A percentile compares a stretch with the other conserved stretches of the same genome.
Evolutionary conservation across 2,329 filamentous ascomycete species (phyloP).

Genomic region (Fonsecaea multimorphosa): DNA sequence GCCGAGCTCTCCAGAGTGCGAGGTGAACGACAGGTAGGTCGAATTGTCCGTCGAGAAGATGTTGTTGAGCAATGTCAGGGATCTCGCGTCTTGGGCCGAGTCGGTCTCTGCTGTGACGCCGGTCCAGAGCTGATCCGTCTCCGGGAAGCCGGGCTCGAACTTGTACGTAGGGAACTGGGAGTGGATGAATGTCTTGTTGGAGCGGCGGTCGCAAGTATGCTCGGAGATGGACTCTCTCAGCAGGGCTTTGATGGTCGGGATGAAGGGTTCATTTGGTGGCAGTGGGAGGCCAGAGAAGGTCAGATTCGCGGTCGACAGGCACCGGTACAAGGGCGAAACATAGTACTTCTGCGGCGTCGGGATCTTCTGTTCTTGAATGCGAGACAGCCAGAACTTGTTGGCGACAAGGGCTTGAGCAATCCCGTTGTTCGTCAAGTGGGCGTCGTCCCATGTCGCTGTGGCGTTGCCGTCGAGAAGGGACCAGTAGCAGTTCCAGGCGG

Average conservation of each 20-base stretch:
- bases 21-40: constrained; percentile 61
- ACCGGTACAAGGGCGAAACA: constrained; percentile 64
- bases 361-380: constrained; percentile 56
- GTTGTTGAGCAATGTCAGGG: constrained; percentile 57
- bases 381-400: constrained; percentile 56
- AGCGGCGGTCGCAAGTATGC: constrained; percentile 67
- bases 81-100: constrained; percentile 55
- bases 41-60: constrained; percentile 57
- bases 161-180: constrained; percentile 56
- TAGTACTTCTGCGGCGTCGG: constrained; percentile 63
- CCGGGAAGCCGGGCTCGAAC: constrained; percentile 61
- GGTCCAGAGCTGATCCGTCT: constrained; percentile 62
- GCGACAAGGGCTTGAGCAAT: constrained; percentile 58
- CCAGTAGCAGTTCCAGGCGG: constrained; percentile 68
- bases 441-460: constrained; percentile 63
- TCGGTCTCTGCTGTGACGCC: constrained; percentile 57
- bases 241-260: constrained; percentile 64
- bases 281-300: constrained; percentile 59
- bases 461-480: constrained; percentile 63
- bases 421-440: constrained; percentile 61
- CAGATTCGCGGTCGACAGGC: constrained; percentile 61
- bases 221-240: constrained; percentile 65
- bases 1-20: constrained; percentile 65
- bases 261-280: constrained; percentile 55
- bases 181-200: constrained; percentile 56